Evolutionary conservation across 768 basidiomycete species (phyloP), one percentile per base, ranked within the genome.

Genomic region (Crassisporium funariophilum): DNA sequence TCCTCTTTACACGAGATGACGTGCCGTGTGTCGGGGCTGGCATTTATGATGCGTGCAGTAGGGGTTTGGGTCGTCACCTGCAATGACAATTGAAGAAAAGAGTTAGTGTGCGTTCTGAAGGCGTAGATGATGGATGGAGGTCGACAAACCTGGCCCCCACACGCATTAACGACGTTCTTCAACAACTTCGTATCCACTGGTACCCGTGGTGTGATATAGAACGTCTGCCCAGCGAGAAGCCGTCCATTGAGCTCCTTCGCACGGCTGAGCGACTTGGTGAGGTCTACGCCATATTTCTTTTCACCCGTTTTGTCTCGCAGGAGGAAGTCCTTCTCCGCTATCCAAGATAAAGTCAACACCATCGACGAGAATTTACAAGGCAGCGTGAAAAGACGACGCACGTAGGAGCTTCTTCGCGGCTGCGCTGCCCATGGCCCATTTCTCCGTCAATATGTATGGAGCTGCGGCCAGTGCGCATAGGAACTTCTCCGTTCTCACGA

Each of bases 401-500:
- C 92, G 76, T 20, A 92, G 70, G 4, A 94, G 67, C 27, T 68
- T 71, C 34, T 77, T 79, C 5, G 74, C 73, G 22, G 72, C 72
- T 3, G 79, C 76, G 9, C 81, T 87, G 0, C 77, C 76, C 4
- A 63, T 70, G 4, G 87, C 77, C 94, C 93, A 97, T 24, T 78
- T 69, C 42, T 76, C 74, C 3, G 74, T 78, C 16, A 97, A 66
- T 37, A 95, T 71, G 50, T 71, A 74, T 0, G 88, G 84, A 0
- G 77, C 80, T 0, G 65, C 65, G 0, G 87, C 74, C 54, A 95
- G 69, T 0, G 89, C 90, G 55, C 83, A 83, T 0, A 97, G 72
- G 60, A 95, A 88, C 63, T 95, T 97, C 60, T 93, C 88, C 1
- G 94, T 95, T 4, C 93, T 79, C 4, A 85, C 81, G 19, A 95